Conservation (phyloP, 2,329 filamentous ascomycete species). For the Sporothrix schenckii region DNA sequence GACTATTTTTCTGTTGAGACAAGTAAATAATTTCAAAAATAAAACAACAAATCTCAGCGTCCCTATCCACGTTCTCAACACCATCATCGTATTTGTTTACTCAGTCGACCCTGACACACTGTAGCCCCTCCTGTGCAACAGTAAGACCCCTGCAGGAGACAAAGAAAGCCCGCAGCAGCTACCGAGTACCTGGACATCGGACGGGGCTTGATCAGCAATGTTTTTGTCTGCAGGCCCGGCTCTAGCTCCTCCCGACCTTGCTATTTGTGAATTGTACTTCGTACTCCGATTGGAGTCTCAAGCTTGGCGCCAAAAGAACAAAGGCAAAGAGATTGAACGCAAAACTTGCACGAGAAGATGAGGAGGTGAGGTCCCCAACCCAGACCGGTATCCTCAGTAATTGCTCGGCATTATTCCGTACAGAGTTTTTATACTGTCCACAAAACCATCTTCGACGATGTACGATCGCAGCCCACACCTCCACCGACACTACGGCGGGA, state of each 20-base stretch:
- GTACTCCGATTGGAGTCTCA: background rate
- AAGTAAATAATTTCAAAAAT: background rate
- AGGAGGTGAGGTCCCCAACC: too few species aligned
- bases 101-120: background rate
- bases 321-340: background rate
- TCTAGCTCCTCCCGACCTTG: background rate
- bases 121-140: constrained; percentile 6
- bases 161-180: background rate
- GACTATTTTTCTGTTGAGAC: background rate
- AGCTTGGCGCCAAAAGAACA: background rate
- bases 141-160: constrained; percentile 5
- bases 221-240: background rate
- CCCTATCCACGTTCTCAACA: too few species aligned
- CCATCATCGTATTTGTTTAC: constrained; percentile 4
- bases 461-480: background rate
- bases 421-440: background rate
- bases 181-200: background rate
- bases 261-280: background rate
- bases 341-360: background rate
- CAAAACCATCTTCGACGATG: background rate
- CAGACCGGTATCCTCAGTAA: background rate
- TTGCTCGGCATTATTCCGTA: too few species aligned
- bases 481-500: constrained; percentile 10
- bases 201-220: background rate
- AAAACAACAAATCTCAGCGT: background rate